These are phyloP conservation scores for Rhododendron molle DNA, from an alignment of 148 eudicot genomes.

Conservation along the genomic window DNA sequence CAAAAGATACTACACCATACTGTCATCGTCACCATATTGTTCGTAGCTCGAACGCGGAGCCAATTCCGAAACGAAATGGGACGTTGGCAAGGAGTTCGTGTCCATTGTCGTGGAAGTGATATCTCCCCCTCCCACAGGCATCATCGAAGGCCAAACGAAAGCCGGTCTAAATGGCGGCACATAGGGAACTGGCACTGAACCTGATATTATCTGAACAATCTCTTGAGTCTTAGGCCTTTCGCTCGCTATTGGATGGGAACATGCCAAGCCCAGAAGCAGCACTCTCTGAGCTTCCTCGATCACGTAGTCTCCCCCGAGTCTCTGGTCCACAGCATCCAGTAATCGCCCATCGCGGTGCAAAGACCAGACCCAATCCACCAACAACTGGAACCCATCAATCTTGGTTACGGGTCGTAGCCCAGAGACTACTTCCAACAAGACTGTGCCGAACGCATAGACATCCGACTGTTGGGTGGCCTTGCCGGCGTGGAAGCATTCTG, in stretches of 20 bases:
- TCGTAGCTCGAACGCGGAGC: conserved; percentile 18
- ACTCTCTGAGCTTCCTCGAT: conserved; percentile 58
- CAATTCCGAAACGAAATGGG: conserved; percentile 22
- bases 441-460: conserved; percentile 67
- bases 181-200: conserved; percentile 31
- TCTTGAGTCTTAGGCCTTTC: conserved; percentile 59
- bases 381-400: conserved; percentile 33
- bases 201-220: conserved; percentile 57
- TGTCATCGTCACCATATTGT: conserved; percentile 10
- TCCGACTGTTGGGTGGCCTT: conserved; percentile 74
- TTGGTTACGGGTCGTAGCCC: conserved; percentile 63
- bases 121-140: conserved; percentile 30
- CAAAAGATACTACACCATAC: conserved; percentile 23
- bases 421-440: conserved; percentile 58
- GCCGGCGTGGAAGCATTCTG: conserved; percentile 85
- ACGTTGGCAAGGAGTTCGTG: conserved; percentile 22
- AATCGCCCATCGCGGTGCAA: conserved; percentile 61
- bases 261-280: conserved; percentile 61
- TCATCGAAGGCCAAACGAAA: background rate
- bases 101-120: conserved; percentile 17
- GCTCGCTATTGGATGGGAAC: conserved; percentile 60
- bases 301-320: conserved; percentile 40
- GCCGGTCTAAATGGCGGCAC: too few species aligned
- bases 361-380: conserved; percentile 88
- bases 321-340: conserved; percentile 51